Conservation (phyloP, 2,329 filamentous ascomycete genomes). For the Fusarium torulosum region DNA sequence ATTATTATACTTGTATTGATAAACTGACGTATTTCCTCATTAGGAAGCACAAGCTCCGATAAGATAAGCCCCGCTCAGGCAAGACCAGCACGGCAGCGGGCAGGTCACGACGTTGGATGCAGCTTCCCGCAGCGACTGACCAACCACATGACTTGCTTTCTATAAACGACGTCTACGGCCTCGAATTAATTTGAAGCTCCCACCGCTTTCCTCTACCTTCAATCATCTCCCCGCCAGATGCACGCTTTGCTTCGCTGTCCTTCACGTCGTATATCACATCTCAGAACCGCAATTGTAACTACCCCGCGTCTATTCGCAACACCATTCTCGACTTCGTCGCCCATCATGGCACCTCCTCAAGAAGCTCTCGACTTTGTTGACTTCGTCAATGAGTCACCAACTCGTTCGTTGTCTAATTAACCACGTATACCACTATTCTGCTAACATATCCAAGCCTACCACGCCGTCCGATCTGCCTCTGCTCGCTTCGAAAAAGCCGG, state of each 20-base stretch:
- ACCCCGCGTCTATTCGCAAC: slow-evolving; percentile 13
- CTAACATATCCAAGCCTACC: slow-evolving; percentile 76
- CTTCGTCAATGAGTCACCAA: slow-evolving; percentile 95
- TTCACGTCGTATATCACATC: slow-evolving; percentile 26
- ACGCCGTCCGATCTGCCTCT: slow-evolving; percentile 86
- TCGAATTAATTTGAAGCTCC: slow-evolving; percentile 20
- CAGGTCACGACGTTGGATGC: slow-evolving; percentile 19
- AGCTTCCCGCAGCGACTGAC: slow-evolving; percentile 20
- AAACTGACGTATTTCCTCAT: slow-evolving; percentile 13
- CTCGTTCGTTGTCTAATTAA: slow-evolving; percentile 70
- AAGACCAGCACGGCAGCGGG: slow-evolving; percentile 26
- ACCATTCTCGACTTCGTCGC: slow-evolving; percentile 50
- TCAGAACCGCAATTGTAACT: slow-evolving; percentile 29
- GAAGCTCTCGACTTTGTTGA: slow-evolving; percentile 86
- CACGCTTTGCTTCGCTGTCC: slow-evolving; percentile 34
- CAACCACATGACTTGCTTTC: slow-evolving; percentile 40
- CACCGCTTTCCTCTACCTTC: slow-evolving; percentile 25
- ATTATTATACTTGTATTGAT: not conserved
- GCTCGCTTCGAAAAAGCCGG: slow-evolving; percentile 83
- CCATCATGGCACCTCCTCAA: slow-evolving; percentile 65
- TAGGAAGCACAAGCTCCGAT: slow-evolving; percentile 25
- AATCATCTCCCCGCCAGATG: slow-evolving; percentile 36
- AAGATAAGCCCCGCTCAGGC: slow-evolving; percentile 36
- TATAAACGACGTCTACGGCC: slow-evolving; percentile 17
- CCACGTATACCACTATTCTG: not conserved